Evolutionary conservation across 139 green algal species (phyloP), one percentile per base, ranked within the genome.

Genomic region (Tetradesmus obliquus): DNA sequence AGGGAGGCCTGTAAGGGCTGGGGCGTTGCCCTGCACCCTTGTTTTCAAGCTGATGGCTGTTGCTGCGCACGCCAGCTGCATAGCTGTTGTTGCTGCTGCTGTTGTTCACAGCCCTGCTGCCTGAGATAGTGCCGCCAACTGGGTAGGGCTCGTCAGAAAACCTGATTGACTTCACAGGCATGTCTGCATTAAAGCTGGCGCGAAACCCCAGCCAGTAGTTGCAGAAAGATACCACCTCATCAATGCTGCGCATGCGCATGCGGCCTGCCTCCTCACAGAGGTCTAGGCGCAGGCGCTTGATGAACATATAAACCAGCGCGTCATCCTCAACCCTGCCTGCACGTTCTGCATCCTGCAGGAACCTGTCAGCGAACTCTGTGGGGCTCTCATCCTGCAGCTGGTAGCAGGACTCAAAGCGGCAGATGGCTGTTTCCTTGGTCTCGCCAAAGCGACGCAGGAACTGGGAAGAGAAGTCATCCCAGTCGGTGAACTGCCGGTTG

Each of bases 131-230:
- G 57, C 7, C 57, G 7, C 57, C 57, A 5, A 62, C 57, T 62
- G 7, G 57, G 7, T 62, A 62, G 7, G 57, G 57, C 57, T 62
- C 57, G 7, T 62, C 57, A 62, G 57, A 62, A 7, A 62, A 62
- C 7, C 57, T 62, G 5, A 62, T 62, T 62, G 57, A 62, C 57
- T 7, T 62, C 5, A 7, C 5, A 62, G 57, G 57, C 57, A 62
- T 62, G 57, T 62, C 57, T 62, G 57, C 57, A 12, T 7, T 62
- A 62, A 5, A 62, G 57, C 57, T 7, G 57, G 57, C 57, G 57
- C 57, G 57, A 62, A 87, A 71, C 32, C 55, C 55, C 58, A 53
- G 19, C 82, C 82, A 87, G 55, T 87, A 87, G 45, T 87, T 87
- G 82, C 82, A 87, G 55, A 55, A 87, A 51, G 19, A 45, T 3